Evolutionary conservation across 2,329 filamentous ascomycete species (phyloP), one percentile per base, ranked within the genome.

Genomic region (Xylariaceae sp.): DNA sequence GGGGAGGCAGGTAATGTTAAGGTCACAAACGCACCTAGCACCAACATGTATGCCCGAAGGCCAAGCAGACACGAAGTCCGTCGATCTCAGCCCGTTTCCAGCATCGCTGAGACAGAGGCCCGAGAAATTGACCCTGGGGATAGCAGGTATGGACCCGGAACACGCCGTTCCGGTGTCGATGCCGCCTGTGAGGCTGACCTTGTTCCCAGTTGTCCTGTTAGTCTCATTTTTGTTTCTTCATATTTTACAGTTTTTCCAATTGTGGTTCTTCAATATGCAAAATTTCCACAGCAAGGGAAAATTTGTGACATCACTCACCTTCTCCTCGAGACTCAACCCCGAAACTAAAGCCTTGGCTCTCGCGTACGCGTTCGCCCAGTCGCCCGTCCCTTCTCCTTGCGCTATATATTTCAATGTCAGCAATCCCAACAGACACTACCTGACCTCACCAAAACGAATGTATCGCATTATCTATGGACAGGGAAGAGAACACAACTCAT

Each of bases 31-130:
- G 31, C 44, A 59, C 56, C 55, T 66, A n/a, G 59, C 63, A 48
- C 64, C 65, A 12, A 84, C 74, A 38, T 83, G 84, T 38, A 85
- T 68, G 38, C 83, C 84, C 1, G 64, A 59, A 1, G 60, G 56
- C 57, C 66, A 69, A 36, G 62, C 60, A 17, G 62, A 66, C 21
- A 61, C 66, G 29, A 65, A 66, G 50, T 69, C 60, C 7, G 65
- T 60, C 34, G 38, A 51, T 17, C 59, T 50, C 24, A 57, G 44
- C 14, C 57, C 57, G 38, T 59, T 53, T 12, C 56, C 50, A 34
- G 56, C 53, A 45, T 38, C 65, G 53, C 42, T 67, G 0, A 68
- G 59, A 41, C 65, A 68, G 4, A 68, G 55, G 6, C 65, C 65
- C 2, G 57, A 50, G 51, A 68, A 68, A 33, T 60, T 60, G 16